Base-by-base conservation (phyloP, 108 stramenopile genomes). In the Phaeodactylum tricornutum region DNA sequence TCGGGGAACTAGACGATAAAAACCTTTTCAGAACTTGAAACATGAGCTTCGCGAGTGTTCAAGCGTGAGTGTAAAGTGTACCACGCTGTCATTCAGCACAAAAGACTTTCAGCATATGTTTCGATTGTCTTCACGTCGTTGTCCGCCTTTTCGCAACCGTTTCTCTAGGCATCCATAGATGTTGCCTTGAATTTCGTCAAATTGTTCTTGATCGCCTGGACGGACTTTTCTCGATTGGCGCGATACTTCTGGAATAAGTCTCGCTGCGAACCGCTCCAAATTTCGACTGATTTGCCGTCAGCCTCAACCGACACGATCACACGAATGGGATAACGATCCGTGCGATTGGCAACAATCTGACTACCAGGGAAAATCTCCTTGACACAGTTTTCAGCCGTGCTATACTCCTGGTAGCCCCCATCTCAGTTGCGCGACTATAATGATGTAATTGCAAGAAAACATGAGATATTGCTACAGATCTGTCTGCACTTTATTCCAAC, bases 391-490 rank as follows among this genome's bases (percentile, higher is more conserved):
- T 39, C 22, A 0, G 74, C 66, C 29, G 74, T 76, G 29, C 40
- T 44, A 50, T 43, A 61, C 53, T 76, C 74, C 58, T 76, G 74
- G 24, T 59, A 29, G 36, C 74, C 74, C 11, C 74, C 74, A 36
- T 76, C 74, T 76, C 74, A 76, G 74, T 76, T 76, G 39, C 53
- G 60, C 45, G 55, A 59, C 71, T 72, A 17, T 33, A 19, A 51
- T n/a, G n/a, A n/a, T n/a, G n/a, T n/a, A n/a, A 50, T 34, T 53
- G 51, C 24, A 53, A 53, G 11, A 6, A 11, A 21, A 11, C 4
- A 38, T 21, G 51, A 40, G 5, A 36, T 40, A n/a, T 15, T 52
- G 37, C 24, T 52, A n/a, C n/a, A n/a, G n/a, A n/a, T n/a, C n/a
- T n/a, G n/a, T n/a, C n/a, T n/a, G n/a, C n/a, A n/a, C n/a, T n/a